phyloP scores from a whole-genome alignment of 2,329 filamentous ascomycete species.

The Fusarium burgessii region DNA sequence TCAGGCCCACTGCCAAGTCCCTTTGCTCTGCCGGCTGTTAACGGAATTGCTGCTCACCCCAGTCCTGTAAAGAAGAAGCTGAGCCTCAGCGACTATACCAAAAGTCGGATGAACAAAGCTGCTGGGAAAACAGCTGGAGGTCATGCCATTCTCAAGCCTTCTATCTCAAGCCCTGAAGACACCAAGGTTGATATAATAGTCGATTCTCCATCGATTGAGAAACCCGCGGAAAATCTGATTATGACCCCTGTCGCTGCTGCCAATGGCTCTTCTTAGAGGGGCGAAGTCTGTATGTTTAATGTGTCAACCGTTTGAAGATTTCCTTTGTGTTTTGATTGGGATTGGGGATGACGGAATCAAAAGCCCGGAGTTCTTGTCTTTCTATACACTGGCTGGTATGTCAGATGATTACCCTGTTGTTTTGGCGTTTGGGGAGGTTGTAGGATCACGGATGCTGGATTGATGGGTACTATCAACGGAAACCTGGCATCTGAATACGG shows the following conservation, averaged over 20 bases:
- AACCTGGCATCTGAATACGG: constrained; percentile 16
- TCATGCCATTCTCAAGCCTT: constrained; percentile 49
- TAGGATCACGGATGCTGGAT: constrained; percentile 28
- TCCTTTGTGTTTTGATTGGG: constrained; percentile 32
- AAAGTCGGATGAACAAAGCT: constrained; percentile 68
- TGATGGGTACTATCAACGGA: constrained; percentile 15
- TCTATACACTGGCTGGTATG: constrained; percentile 44
- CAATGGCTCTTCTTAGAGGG: constrained; percentile 47
- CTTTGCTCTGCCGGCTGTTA: constrained; percentile 57
- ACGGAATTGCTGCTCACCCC: constrained; percentile 60
- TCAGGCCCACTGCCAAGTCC: constrained; percentile 57
- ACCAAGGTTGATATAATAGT: constrained; percentile 53
- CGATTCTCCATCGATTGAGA: constrained; percentile 49
- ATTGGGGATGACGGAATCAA: constrained; percentile 43
- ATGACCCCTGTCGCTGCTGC: constrained; percentile 41
- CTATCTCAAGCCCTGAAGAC: constrained; percentile 52
- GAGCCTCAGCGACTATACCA: constrained; percentile 74
- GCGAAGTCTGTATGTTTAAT: constrained; percentile 46
- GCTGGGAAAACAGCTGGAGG: constrained; percentile 53
- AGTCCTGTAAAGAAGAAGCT: constrained; percentile 76
- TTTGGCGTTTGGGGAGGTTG: constrained; percentile 45
- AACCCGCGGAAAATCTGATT: constrained; percentile 43
- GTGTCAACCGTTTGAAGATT: constrained; percentile 30
- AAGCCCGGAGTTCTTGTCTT: constrained; percentile 50
- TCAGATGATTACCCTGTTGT: constrained; percentile 38